Evolutionary conservation across 768 basidiomycete genomes (phyloP), one percentile per base, ranked within the genome.

Genomic region (Phylloporus arenicola): DNA sequence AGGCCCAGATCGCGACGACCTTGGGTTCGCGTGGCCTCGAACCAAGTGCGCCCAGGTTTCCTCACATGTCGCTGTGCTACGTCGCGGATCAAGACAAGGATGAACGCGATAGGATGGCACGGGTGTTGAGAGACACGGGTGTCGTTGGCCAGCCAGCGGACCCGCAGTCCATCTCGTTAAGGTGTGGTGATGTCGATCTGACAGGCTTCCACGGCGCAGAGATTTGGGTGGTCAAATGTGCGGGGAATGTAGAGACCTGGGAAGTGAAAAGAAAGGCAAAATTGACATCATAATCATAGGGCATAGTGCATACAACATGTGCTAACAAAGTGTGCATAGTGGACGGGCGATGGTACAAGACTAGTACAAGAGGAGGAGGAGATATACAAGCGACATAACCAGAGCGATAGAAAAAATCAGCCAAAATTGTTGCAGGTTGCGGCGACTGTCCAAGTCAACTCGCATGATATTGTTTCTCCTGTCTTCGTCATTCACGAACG

Each of bases 1-100:
- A 84, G 55, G 63, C 56, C 27, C 57, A 71, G 27, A 68, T 88
- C 25, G 72, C 78, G 48, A 57, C 59, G 6, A 56, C 60, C 20
- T 56, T 76, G n/a, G 57, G 53, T 38, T 45, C 35, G 19, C 62
- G 75, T 20, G 62, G 63, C 5, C 51, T 76, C 8, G 68, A 75
- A 20, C 72, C 77, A 2, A 58, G 59, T 3, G 81, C 84, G 1
- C 84, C 85, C 0, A 65, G 71, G 31, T 85, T 79, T 54, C 84
- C 87, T 7, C 88, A 91, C 63, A 54, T 88, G 54, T 90, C 88
- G 31, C 57, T 91, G 51, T 83, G 78, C 59, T 91, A 91, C 61
- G 81, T 89, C 52, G 72, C 71, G 24, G 81, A 89, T 51, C 72
- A 74, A n/a, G 86, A 89, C 54, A 75, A 75, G 4, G 60, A 11